Conservation (phyloP, 495 filamentous ascomycete genomes). For the Talaromyces wortmannii region DNA sequence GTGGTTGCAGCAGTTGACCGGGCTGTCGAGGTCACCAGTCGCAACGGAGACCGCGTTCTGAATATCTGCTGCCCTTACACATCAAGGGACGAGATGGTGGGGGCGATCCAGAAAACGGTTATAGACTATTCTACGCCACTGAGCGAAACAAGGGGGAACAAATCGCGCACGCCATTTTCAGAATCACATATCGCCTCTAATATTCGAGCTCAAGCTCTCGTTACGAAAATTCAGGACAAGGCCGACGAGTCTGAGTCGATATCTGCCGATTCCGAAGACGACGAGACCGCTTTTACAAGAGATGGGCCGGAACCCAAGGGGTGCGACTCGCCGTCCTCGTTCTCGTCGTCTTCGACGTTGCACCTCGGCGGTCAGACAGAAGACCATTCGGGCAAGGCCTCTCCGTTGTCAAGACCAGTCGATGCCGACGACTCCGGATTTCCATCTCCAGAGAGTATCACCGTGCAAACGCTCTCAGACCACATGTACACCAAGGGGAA, state of each 20-base stretch:
- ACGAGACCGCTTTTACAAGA: conserved; percentile 21
- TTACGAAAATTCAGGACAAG: conserved; percentile 30
- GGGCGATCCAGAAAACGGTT: conserved; percentile 82
- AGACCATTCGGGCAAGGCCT: conserved; percentile 19
- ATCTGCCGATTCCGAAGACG: conserved; percentile 26
- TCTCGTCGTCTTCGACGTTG: conserved; percentile 48
- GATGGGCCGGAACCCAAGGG: conserved; percentile 20
- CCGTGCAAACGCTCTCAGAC: conserved; percentile 63
- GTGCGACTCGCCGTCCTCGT: conserved; percentile 51
- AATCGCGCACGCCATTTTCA: conserved; percentile 61
- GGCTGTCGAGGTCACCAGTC: conserved; percentile 72
- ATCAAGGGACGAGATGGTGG: conserved; percentile 89
- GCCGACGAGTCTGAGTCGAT: conserved; percentile 29
- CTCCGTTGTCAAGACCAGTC: conserved; percentile 11
- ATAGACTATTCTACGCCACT: conserved; percentile 69
- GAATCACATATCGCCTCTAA: conserved; percentile 81
- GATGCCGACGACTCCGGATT: conserved; percentile 20
- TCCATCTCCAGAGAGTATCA: conserved; percentile 78
- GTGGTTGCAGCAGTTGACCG: conserved; percentile 81
- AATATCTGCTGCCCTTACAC: conserved; percentile 99
- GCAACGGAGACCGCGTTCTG: conserved; percentile 75
- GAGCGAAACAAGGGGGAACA: conserved; percentile 20
- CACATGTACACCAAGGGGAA: conserved; percentile 79
- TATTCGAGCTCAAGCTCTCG: conserved; percentile 54
- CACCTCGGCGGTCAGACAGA: conserved; percentile 29